These are phyloP conservation scores for Verbena officinalis DNA, from an alignment of 257 asterid genomes.

Conservation along the genomic window DNA sequence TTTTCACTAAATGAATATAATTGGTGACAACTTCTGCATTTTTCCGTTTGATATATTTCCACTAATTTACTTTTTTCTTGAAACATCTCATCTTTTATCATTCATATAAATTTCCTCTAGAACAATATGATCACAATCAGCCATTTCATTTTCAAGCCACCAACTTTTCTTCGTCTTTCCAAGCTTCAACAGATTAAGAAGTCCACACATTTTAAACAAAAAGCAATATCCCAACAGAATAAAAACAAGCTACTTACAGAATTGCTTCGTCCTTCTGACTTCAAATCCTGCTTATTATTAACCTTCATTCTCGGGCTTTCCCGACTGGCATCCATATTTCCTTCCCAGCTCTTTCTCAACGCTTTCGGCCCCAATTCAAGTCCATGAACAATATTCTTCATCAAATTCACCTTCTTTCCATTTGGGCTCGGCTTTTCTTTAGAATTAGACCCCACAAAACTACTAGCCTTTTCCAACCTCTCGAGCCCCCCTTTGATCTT, in stretches of 20 bases:
- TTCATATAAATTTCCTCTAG: slow-evolving; percentile 2
- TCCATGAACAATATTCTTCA: slow-evolving; percentile 70
- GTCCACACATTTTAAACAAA: slow-evolving; percentile 2
- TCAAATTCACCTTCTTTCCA: slow-evolving; percentile 50
- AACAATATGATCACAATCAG: not conserved
- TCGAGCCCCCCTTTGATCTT: slow-evolving; percentile 81
- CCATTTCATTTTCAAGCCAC: slow-evolving; percentile 2
- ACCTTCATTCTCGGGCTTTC: slow-evolving; percentile 83
- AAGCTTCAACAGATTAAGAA: slow-evolving; percentile 6
- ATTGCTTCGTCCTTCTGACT: slow-evolving; percentile 65
- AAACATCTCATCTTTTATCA: not conserved
- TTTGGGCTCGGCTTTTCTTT: slow-evolving; percentile 58
- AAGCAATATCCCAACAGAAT: not conserved
- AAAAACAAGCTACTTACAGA: slow-evolving; percentile 58
- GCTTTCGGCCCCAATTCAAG: slow-evolving; percentile 88
- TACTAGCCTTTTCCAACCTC: slow-evolving; percentile 62
- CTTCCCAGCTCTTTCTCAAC: slow-evolving; percentile 99
- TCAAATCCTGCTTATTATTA: slow-evolving; percentile 57
- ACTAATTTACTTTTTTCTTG: too few relatives aligned
- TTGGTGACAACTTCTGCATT: too few relatives aligned
- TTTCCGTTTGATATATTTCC: too few relatives aligned
- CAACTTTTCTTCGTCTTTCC: slow-evolving; percentile 3
- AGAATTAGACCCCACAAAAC: slow-evolving; percentile 44
- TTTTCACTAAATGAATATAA: too few relatives aligned
- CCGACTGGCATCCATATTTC: slow-evolving; percentile 73